Evolutionary conservation across 768 basidiomycete species (phyloP).

Genomic region (Termitomyces bulborhizus): DNA sequence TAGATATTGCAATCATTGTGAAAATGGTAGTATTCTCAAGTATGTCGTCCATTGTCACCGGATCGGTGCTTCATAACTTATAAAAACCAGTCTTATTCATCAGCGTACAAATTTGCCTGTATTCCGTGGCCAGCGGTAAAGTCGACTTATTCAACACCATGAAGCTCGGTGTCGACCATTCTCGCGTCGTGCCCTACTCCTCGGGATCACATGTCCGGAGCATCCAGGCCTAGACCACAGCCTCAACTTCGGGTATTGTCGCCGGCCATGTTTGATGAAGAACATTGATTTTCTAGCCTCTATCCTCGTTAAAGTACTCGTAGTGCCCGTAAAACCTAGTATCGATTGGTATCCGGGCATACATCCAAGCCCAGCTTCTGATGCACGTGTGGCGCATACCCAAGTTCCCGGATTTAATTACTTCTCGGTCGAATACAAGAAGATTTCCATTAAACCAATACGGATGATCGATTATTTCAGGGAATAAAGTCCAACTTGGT

Average conservation of each 20-base stretch:
- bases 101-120: background rate
- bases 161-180: background rate
- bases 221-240: background rate
- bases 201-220: no score
- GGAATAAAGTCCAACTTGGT: constrained; percentile 31
- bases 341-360: background rate
- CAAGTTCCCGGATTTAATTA: background rate
- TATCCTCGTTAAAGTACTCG: background rate
- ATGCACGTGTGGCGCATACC: background rate
- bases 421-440: background rate
- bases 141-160: background rate
- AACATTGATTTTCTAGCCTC: background rate
- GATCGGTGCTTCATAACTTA: background rate
- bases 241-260: background rate
- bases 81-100: background rate
- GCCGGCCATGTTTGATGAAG: background rate
- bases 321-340: background rate
- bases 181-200: no score
- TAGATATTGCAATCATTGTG: background rate
- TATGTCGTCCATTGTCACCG: background rate
- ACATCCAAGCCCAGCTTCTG: background rate
- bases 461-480: background rate
- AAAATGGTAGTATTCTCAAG: background rate
- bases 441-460: no score
- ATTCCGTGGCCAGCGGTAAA: no score